Percentiles rank a stretch among this genome's conserved stretches.
Evolutionary conservation across 225 moss, liverwort and hornwort species (phyloP).

Genomic region (Straminergon stramineum): DNA sequence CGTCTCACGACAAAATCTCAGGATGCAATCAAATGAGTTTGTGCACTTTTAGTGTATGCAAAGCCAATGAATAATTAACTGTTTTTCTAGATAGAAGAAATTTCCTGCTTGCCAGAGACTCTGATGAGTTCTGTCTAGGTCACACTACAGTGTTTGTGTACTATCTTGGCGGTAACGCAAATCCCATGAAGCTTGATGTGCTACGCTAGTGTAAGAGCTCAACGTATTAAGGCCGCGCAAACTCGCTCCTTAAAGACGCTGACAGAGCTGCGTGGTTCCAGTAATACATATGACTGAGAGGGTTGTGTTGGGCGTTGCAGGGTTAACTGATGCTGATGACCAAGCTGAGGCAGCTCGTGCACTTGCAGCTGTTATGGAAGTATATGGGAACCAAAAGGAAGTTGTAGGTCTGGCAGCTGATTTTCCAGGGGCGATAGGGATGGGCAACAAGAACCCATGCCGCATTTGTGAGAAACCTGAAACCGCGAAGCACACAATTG

Average conservation of each 20-base stretch:
- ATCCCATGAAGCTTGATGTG: not conserved
- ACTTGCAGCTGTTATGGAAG: constrained; percentile 47
- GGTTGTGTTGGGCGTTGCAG: constrained; percentile 22
- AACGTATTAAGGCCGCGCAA: not conserved
- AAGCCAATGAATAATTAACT: not conserved
- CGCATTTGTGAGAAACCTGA: constrained; percentile 39
- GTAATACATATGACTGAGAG: not conserved
- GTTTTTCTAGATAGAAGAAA: not conserved
- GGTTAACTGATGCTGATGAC: constrained; percentile 17
- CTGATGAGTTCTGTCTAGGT: not conserved
- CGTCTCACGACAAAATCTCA: not conserved
- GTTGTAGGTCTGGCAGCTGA: constrained; percentile 26
- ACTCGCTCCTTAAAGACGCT: not conserved
- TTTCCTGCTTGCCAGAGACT: not conserved
- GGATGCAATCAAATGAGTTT: not conserved
- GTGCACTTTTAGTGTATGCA: not conserved
- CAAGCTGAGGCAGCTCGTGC: constrained; percentile 27
- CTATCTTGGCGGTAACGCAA: not conserved
- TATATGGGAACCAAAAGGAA: constrained; percentile 29
- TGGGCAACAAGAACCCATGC: constrained; percentile 22
- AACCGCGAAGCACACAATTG: constrained; percentile 31
- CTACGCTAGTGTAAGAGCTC: not conserved
- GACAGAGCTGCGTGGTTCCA: not conserved
- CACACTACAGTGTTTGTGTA: not conserved
- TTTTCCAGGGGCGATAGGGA: constrained; percentile 42